These are phyloP conservation scores for Pichia sp. DNA, from an alignment of 1,139 yeast genomes.

Conservation along the genomic window DNA sequence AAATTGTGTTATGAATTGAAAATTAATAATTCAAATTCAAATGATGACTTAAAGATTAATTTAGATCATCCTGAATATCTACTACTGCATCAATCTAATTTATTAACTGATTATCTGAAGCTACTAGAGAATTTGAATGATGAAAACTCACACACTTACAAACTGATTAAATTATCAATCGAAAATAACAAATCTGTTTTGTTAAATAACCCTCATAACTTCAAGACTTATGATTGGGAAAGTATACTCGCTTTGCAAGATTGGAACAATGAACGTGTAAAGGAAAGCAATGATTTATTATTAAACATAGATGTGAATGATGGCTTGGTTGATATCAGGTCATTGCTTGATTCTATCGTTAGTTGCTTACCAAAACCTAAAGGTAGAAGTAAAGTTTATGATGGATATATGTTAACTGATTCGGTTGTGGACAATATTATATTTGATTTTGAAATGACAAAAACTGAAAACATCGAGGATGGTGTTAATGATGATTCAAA, in stretches of 20 bases:
- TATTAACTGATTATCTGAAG: slow-evolving; percentile 17
- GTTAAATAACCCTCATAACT: not conserved
- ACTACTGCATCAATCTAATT: slow-evolving; percentile 20
- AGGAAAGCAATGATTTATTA: slow-evolving; percentile 6
- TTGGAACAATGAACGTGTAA: slow-evolving; percentile 10
- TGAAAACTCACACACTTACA: slow-evolving; percentile 3
- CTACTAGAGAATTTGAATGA: slow-evolving; percentile 17
- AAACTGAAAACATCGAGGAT: slow-evolving; percentile 6
- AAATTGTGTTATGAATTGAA: slow-evolving; percentile 63
- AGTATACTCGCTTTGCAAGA: slow-evolving; percentile 11
- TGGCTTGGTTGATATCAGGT: slow-evolving; percentile 14
- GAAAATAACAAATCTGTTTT: not conserved
- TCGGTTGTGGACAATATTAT: slow-evolving; percentile 8
- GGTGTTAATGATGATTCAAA: not conserved
- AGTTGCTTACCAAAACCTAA: slow-evolving; percentile 29
- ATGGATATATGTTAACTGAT: slow-evolving; percentile 46
- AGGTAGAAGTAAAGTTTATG: slow-evolving; percentile 36
- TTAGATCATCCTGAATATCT: slow-evolving; percentile 14
- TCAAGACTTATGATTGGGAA: slow-evolving; percentile 16
- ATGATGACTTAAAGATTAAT: slow-evolving; percentile 20
- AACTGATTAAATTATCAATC: not conserved
- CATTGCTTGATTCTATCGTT: slow-evolving; percentile 27
- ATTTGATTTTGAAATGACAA: not conserved
- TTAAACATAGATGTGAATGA: slow-evolving; percentile 8
- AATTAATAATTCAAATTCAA: slow-evolving; percentile 20